These are phyloP conservation scores for Aspergillus tubingensis DNA, from an alignment of 2,329 filamentous ascomycete genomes.

Conservation along the genomic window DNA sequence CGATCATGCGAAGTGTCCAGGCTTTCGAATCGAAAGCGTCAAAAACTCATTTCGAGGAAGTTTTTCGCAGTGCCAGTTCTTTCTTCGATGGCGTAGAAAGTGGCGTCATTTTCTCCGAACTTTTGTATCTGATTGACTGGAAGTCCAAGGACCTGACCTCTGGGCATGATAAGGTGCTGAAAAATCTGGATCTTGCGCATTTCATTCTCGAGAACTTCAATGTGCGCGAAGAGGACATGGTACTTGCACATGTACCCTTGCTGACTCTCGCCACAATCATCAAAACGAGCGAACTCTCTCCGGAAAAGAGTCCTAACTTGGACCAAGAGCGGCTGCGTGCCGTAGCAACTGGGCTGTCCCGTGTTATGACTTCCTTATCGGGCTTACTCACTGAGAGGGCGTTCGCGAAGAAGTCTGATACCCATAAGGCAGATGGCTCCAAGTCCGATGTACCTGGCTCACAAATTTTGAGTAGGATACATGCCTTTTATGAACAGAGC, in stretches of 20 bases:
- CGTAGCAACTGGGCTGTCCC: slow-evolving; percentile 30
- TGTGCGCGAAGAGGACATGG: slow-evolving; percentile 93
- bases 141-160: slow-evolving; percentile 53
- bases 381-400: slow-evolving; percentile 50
- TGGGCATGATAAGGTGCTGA: slow-evolving; percentile 53
- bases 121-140: slow-evolving; percentile 65
- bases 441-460: slow-evolving; percentile 19
- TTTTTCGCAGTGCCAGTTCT: slow-evolving; percentile 86
- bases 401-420: slow-evolving; percentile 52
- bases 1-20: slow-evolving; percentile 77
- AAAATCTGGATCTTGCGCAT: slow-evolving; percentile 70
- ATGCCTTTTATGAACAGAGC: slow-evolving; percentile 68
- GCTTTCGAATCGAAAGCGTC: slow-evolving; percentile 68
- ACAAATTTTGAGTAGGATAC: slow-evolving; percentile 63
- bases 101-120: slow-evolving; percentile 84
- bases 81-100: slow-evolving; percentile 99
- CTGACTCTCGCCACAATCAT: slow-evolving; percentile 65
- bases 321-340: slow-evolving; percentile 20
- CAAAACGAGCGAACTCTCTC: slow-evolving; percentile 44
- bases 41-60: slow-evolving; percentile 77
- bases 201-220: slow-evolving; percentile 91
- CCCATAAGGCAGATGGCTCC: slow-evolving; percentile 26
- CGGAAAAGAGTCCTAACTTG: slow-evolving; percentile 13
- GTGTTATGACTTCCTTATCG: slow-evolving; percentile 32
- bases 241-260: slow-evolving; percentile 79